phyloP scores from a whole-genome alignment of 495 filamentous ascomycete species.

The Ramalina intermedia region DNA sequence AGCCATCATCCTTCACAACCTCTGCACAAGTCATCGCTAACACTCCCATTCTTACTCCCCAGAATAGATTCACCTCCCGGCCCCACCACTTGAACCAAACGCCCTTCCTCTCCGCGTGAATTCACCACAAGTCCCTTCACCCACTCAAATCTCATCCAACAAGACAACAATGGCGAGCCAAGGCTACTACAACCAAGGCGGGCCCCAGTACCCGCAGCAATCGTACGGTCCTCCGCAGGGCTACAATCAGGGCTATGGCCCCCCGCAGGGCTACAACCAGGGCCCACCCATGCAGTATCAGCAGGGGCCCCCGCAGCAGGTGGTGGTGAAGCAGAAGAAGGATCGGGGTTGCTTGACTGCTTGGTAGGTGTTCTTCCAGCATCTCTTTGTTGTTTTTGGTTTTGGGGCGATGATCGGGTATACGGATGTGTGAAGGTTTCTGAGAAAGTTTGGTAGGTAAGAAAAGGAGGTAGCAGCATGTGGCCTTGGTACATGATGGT shows the following conservation, averaged over 20 bases:
- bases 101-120: too few species aligned
- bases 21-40: too few species aligned
- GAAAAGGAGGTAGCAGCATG: too few species aligned
- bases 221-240: conserved; percentile 17
- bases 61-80: too few species aligned
- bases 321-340: conserved; percentile 31
- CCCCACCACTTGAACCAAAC: too few species aligned
- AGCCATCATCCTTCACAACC: too few species aligned
- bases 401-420: background rate
- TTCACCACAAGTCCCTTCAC: too few species aligned
- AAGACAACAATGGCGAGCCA: conserved; percentile 28
- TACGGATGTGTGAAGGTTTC: background rate
- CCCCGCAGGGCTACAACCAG: conserved; percentile 27
- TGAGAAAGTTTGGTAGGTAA: background rate
- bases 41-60: too few species aligned
- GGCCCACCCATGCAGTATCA: conserved; percentile 41
- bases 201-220: conserved; percentile 24
- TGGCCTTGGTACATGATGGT: too few species aligned
- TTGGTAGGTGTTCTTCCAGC: conserved; percentile 29
- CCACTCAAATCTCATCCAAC: too few species aligned
- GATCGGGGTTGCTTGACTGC: conserved; percentile 47
- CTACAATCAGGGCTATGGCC: conserved; percentile 18
- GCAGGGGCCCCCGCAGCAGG: conserved; percentile 38
- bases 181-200: conserved; percentile 27
- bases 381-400: background rate